Percentiles rank a stretch among this genome's conserved stretches.
Evolutionary conservation across 2,329 filamentous ascomycete genomes (phyloP).

Genomic region (Camptophora hylomeconis): DNA sequence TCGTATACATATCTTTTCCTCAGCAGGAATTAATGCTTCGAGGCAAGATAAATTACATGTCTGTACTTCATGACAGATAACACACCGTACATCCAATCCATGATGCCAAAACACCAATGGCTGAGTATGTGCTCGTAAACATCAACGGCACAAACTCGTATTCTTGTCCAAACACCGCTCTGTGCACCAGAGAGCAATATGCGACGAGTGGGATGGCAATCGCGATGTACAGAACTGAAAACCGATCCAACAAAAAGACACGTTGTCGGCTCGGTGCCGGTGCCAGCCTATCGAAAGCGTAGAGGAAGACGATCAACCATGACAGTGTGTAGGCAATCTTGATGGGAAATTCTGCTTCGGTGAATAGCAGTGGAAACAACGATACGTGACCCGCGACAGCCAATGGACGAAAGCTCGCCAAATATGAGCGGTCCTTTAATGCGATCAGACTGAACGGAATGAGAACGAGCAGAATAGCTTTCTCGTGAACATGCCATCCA

Average conservation of each 20-base stretch:
- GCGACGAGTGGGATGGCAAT: slow-evolving; percentile 77
- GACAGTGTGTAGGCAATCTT: slow-evolving; percentile 88
- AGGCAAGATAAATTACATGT: too few species aligned
- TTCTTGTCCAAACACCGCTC: slow-evolving; percentile 64
- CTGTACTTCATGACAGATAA: slow-evolving; percentile 50
- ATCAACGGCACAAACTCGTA: slow-evolving; percentile 91
- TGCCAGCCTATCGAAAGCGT: slow-evolving; percentile 75
- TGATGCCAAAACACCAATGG: slow-evolving; percentile 86
- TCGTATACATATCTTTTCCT: too few species aligned
- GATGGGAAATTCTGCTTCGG: slow-evolving; percentile 79
- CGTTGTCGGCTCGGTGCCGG: slow-evolving; percentile 68
- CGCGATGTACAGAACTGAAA: slow-evolving; percentile 78
- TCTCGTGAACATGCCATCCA: slow-evolving; percentile 97
- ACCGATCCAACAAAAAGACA: slow-evolving; percentile 81
- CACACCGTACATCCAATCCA: slow-evolving; percentile 92
- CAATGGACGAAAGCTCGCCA: slow-evolving; percentile 81
- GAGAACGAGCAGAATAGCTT: slow-evolving; percentile 86
- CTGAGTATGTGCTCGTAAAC: slow-evolving; percentile 92
- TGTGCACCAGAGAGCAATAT: slow-evolving; percentile 78
- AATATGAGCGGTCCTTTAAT: slow-evolving; percentile 75
- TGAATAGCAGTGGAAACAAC: slow-evolving; percentile 87
- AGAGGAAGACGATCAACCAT: slow-evolving; percentile 78
- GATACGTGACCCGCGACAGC: slow-evolving; percentile 92
- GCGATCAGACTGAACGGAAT: slow-evolving; percentile 91
- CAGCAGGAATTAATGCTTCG: too few species aligned